phyloP scores from a whole-genome alignment of 352 stramenopile genomes.

The Phytophthora sp. region DNA sequence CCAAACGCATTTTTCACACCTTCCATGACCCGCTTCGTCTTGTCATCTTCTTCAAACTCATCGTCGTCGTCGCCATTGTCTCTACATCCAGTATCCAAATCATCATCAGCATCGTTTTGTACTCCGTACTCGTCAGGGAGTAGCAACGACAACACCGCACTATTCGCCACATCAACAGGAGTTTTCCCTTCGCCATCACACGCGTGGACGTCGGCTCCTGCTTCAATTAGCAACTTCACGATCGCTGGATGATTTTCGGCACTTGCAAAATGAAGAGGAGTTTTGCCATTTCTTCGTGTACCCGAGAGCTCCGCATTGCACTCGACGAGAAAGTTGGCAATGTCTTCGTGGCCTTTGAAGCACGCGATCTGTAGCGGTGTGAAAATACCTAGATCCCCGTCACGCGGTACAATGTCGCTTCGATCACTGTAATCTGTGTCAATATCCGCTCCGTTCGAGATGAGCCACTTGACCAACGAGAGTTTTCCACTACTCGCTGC shows the following conservation, averaged over 20 bases:
- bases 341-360: constrained; percentile 71
- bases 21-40: constrained; percentile 17
- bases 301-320: constrained; percentile 81
- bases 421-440: constrained; percentile 82
- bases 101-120: constrained; percentile 28
- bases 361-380: constrained; percentile 81
- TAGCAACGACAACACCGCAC: constrained; percentile 50
- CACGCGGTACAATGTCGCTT: constrained; percentile 46
- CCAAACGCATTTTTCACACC: constrained; percentile 58
- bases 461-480: constrained; percentile 83
- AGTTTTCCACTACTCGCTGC: constrained; percentile 73
- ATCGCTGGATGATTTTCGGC: constrained; percentile 64
- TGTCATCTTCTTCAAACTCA: constrained; percentile 33
- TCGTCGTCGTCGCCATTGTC: constrained; percentile 50
- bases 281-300: constrained; percentile 73
- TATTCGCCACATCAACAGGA: constrained; percentile 64
- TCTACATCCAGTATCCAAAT: constrained; percentile 21
- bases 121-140: constrained; percentile 50
- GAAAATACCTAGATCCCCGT: constrained; percentile 74
- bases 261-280: constrained; percentile 72
- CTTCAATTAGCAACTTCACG: constrained; percentile 72
- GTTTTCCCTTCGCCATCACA: constrained; percentile 65
- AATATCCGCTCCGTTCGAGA: constrained; percentile 85
- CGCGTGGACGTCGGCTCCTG: constrained; percentile 69
- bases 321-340: constrained; percentile 83